A percentile compares a stretch with the other conserved stretches of the same genome.
phyloP scores from a whole-genome alignment of 495 filamentous ascomycete species.

The Penicillium turbatum region DNA sequence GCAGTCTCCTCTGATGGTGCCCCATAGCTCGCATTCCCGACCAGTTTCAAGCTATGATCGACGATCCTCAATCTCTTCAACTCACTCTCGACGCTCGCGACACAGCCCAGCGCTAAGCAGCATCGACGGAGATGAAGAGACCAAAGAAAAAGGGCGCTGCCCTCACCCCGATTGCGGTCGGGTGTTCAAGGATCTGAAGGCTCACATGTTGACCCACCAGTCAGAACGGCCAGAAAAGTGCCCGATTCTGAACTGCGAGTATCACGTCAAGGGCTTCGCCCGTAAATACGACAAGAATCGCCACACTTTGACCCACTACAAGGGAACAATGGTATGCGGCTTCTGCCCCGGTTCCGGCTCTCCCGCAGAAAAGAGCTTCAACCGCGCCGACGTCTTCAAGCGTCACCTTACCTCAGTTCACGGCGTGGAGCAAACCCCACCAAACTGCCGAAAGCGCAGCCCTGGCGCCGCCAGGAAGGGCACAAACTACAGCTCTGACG shows the following conservation, averaged over 20 bases:
- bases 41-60: constrained; percentile 41
- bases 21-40: constrained; percentile 32
- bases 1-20: constrained; percentile 36
- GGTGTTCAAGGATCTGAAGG: constrained; percentile 90
- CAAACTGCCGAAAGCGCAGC: constrained; percentile 89
- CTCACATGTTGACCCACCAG: constrained; percentile 95
- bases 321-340: constrained; percentile 98
- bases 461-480: constrained; percentile 50
- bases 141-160: constrained; percentile 66
- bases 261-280: constrained; percentile 92
- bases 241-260: constrained; percentile 90
- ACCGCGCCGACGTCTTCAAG: constrained; percentile 98
- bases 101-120: constrained; percentile 50
- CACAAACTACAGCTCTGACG: constrained; percentile 61
- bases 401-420: constrained; percentile 92
- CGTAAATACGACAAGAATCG: constrained; percentile 98
- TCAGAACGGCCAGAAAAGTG: constrained; percentile 94
- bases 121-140: constrained; percentile 57
- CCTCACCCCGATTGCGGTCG: constrained; percentile 81
- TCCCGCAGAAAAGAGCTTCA: constrained; percentile 94
- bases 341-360: constrained; percentile 94
- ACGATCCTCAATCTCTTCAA: constrained; percentile 53
- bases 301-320: constrained; percentile 98
- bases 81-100: constrained; percentile 51
- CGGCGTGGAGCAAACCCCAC: constrained; percentile 90